Evolutionary conservation across 1,139 yeast genomes (phyloP), one percentile per base, ranked within the genome.

Genomic region (Yamadazyma taylorii): DNA sequence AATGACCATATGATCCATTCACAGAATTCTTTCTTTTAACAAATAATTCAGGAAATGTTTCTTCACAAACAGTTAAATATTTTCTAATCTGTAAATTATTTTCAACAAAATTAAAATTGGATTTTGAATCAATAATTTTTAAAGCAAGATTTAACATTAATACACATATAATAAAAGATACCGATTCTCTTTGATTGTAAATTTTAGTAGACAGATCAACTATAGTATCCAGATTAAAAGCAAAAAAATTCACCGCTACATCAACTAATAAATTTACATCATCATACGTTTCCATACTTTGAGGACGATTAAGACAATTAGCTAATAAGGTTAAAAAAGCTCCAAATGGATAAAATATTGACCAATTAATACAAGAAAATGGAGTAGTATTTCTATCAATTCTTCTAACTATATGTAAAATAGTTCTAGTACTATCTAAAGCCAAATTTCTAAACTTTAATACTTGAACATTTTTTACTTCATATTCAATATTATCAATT

Each of bases 351-450:
- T 53, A 66, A 37, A 55, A 59, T 25, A 59, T 41, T 21, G 61
- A 43, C 73, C 73, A 67, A 35, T 62, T 63, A 34, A 51, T 50
- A 37, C 55, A 62, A 1, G 68, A 51, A 17, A 52, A 42, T 0
- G 62, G 52, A 0, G 53, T 41, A 7, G 45, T 47, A 5, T 46
- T 42, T 17, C 50, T 48, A 30, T 53, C 53, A 17, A 64, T 27
- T 30, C 49, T 55, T 11, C 46, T 48, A 3, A 55, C 50, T 26
- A 65, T 43, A 14, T 52, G 50, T 23, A 69, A 45, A 5, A 68
- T 60, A 1, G 73, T 67, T 39, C 73, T 51, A 3, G 73, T 66
- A 16, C 69, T 54, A 37, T 64, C 59, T 17, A 61, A 42, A 1
- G 63, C 56, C 22, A 63, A 34, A 24, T 54, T 52, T 30, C 69